A percentile compares a stretch with the other conserved stretches of the same genome.
These are phyloP conservation scores for Suillus lakei DNA, from an alignment of 768 basidiomycete species.

Conservation along the genomic window DNA sequence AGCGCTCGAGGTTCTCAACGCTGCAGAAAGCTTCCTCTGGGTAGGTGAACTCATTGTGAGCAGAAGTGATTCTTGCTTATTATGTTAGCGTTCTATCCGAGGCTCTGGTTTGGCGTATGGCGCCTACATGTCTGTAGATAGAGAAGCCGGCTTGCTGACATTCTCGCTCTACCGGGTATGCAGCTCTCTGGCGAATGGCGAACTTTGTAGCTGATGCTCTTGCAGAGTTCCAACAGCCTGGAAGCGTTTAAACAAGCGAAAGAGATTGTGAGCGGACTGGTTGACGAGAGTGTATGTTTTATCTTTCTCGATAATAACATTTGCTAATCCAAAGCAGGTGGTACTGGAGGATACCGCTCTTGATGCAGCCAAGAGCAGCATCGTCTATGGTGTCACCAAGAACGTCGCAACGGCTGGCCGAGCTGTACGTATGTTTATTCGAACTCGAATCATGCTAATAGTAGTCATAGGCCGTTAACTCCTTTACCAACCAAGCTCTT, in stretches of 20 bases:
- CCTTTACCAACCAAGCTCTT: conserved; percentile 91
- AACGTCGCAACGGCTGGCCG: conserved; percentile 84
- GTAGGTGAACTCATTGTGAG: conserved; percentile 41
- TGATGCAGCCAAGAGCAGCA: conserved; percentile 90
- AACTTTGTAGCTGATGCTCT: conserved; percentile 12
- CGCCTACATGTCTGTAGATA: conserved; percentile 74
- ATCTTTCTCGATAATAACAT: not conserved
- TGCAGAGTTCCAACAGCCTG: conserved; percentile 78
- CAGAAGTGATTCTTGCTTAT: conserved; percentile 14
- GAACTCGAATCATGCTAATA: conserved; percentile 14
- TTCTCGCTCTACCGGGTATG: conserved; percentile 83
- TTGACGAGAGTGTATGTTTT: conserved; percentile 75
- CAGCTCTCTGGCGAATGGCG: conserved; percentile 8
- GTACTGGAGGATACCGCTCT: conserved; percentile 78
- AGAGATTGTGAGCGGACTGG: conserved; percentile 76
- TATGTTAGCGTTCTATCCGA: conserved; percentile 78
- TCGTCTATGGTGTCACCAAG: conserved; percentile 84
- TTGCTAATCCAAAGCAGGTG: conserved; percentile 52
- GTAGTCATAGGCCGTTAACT: conserved; percentile 65
- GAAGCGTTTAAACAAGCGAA: conserved; percentile 83
- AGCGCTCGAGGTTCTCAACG: conserved; percentile 88
- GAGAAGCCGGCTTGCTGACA: conserved; percentile 76
- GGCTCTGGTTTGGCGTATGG: conserved; percentile 96
- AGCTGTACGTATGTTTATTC: conserved; percentile 61
- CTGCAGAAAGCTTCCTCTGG: conserved; percentile 95